These are phyloP conservation scores for Incumbomyces delicatus DNA, from an alignment of 2,329 filamentous ascomycete genomes.

Conservation along the genomic window DNA sequence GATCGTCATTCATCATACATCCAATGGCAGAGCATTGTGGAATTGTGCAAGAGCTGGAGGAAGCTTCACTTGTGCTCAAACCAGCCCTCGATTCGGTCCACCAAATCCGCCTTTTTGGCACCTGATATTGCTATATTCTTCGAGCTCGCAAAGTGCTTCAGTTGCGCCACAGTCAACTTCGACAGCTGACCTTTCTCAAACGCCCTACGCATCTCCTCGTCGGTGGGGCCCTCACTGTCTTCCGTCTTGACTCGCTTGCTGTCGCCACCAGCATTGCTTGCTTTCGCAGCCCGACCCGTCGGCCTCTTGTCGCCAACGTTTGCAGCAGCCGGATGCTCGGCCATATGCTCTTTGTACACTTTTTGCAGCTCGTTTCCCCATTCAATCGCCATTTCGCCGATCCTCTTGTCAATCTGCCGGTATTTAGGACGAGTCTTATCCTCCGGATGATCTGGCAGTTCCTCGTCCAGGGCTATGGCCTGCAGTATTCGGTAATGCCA, in stretches of 20 bases:
- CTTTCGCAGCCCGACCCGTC: constrained; percentile 7
- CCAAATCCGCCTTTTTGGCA: constrained; percentile 41
- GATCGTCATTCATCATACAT: too few relatives aligned
- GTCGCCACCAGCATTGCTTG: constrained; percentile 15
- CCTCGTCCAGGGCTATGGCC: constrained; percentile 81
- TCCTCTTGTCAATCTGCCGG: constrained; percentile 80
- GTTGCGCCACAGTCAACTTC: constrained; percentile 37
- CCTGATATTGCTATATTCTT: constrained; percentile 35
- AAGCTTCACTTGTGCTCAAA: constrained; percentile 34
- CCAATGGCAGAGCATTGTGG: too few relatives aligned
- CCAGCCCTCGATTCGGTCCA: constrained; percentile 40
- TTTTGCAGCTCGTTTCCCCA: constrained; percentile 63
- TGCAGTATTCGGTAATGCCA: constrained; percentile 97
- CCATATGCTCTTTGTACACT: constrained; percentile 40
- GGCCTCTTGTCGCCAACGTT: constrained; percentile 40
- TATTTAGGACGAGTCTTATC: constrained; percentile 80
- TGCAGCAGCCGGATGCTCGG: constrained; percentile 31
- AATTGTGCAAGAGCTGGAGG: not conserved
- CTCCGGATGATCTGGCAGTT: constrained; percentile 61
- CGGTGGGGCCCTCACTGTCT: constrained; percentile 15
- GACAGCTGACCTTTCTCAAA: constrained; percentile 35
- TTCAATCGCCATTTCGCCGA: constrained; percentile 65
- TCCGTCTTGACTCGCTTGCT: constrained; percentile 41
- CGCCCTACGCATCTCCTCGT: constrained; percentile 31
- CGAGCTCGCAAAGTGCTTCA: constrained; percentile 38